Conservation (phyloP, 176 grass and related monocot species). For the Oryza rufipogon region DNA sequence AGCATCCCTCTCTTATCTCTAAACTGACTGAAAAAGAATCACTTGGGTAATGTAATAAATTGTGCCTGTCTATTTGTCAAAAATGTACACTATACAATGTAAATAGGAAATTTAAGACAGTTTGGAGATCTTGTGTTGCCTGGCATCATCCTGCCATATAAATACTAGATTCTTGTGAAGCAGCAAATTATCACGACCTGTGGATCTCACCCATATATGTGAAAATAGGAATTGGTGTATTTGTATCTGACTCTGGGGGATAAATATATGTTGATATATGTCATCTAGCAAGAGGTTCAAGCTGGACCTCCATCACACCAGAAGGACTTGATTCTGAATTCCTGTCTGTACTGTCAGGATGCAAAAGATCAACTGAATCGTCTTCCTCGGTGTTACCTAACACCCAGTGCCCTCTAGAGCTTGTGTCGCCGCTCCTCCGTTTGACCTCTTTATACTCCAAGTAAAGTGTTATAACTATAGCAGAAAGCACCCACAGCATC, state of each 20-base stretch:
- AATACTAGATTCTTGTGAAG: constrained; percentile 12
- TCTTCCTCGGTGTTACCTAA: constrained; percentile 84
- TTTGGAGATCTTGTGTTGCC: constrained; percentile 35
- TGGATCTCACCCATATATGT: constrained; percentile 32
- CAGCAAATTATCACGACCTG: constrained; percentile 10
- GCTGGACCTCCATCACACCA: constrained; percentile 76
- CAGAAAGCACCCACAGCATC: constrained; percentile 75
- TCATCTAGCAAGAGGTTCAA: constrained; percentile 76
- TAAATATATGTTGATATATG: constrained; percentile 27
- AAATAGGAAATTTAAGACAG: constrained; percentile 38
- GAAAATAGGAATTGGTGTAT: constrained; percentile 20
- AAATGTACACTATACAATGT: constrained; percentile 70
- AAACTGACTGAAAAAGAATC: constrained; percentile 49
- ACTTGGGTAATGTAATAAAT: constrained; percentile 24
- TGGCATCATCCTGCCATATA: constrained; percentile 36
- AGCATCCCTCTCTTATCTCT: constrained; percentile 32
- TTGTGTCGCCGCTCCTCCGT: constrained; percentile 42
- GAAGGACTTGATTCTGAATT: constrained; percentile 60
- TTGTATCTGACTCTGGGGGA: constrained; percentile 33
- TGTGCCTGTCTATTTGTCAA: constrained; percentile 47
- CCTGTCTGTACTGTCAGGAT: constrained; percentile 49
- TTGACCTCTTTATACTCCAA: constrained; percentile 81
- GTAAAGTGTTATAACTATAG: constrained; percentile 56
- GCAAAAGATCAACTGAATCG: constrained; percentile 84
- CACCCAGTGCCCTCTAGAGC: constrained; percentile 63